Conservation (phyloP, 139 green algal species). For the Pedinophyceae sp. region DNA sequence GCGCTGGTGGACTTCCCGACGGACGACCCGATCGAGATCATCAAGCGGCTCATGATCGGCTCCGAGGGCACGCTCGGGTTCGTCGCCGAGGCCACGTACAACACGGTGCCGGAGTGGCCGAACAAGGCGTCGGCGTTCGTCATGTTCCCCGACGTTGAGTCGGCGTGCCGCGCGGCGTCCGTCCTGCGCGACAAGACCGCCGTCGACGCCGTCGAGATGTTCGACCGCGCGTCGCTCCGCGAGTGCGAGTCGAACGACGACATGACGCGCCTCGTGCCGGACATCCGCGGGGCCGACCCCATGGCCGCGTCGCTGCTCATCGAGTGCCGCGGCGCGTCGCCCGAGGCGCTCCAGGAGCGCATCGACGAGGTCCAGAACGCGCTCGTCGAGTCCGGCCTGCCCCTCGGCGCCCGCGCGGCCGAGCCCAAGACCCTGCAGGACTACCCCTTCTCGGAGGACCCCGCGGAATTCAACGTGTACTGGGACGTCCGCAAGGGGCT, state of each 20-base stretch:
- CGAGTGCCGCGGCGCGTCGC: constrained; percentile 67
- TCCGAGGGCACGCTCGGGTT: constrained; percentile 88
- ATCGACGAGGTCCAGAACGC: constrained; percentile 43
- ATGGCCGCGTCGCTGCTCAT: constrained; percentile 76
- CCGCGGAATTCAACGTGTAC: constrained; percentile 65
- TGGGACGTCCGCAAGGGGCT: constrained; percentile 94
- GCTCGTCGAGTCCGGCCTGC: constrained; percentile 29
- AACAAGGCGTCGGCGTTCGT: constrained; percentile 66
- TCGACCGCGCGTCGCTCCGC: constrained; percentile 55
- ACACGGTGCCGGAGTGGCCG: constrained; percentile 79
- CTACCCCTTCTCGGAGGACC: constrained; percentile 74
- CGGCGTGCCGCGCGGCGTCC: constrained; percentile 40
- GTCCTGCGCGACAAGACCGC: constrained; percentile 37
- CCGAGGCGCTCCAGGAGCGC: constrained; percentile 35
- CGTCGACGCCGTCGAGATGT: constrained; percentile 94
- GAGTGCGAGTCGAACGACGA: constrained; percentile 65
- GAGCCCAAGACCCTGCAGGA: constrained; percentile 31
- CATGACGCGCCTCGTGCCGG: constrained; percentile 57
- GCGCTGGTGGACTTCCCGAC: constrained; percentile 87
- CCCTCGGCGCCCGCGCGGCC: constrained; percentile 43
- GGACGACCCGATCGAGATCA: constrained; percentile 85
- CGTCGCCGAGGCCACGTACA: constrained; percentile 73
- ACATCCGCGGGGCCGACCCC: constrained; percentile 27
- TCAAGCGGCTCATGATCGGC: constrained; percentile 88
- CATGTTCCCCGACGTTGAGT: constrained; percentile 74